Conservation (phyloP, 192 early-diverging fungal genomes). For the Piromyces finnis region DNA sequence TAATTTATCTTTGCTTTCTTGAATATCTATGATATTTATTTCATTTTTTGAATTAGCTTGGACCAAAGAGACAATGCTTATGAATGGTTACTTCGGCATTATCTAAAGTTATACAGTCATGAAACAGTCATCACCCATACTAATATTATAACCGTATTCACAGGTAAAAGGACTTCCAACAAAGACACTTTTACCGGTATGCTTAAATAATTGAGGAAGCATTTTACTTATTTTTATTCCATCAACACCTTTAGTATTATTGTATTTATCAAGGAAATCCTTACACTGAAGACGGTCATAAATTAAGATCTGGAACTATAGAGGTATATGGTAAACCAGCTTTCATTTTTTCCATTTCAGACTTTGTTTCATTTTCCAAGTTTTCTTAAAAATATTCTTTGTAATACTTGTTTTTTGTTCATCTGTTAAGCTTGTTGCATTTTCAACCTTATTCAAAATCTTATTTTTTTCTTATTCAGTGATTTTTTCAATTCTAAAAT, state of each 20-base stretch:
- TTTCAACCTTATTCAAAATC: not conserved
- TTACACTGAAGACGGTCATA: not conserved
- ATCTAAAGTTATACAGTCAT: constrained; percentile 54
- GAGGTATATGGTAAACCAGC: not conserved
- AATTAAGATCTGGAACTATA: not conserved
- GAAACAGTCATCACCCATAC: not conserved
- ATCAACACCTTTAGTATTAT: not conserved
- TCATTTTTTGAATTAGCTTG: constrained; percentile 7
- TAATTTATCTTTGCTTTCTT: too few species aligned
- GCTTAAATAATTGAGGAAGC: not conserved
- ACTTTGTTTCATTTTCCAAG: not conserved
- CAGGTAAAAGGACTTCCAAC: not conserved
- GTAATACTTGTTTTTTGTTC: not conserved
- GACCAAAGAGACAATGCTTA: constrained; percentile 51
- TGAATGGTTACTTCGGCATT: constrained; percentile 52
- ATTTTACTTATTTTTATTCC: not conserved
- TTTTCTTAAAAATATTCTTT: not conserved
- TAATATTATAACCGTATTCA: not conserved
- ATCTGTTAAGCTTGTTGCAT: not conserved
- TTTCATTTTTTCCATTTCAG: not conserved
- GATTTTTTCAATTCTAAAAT: too few species aligned
- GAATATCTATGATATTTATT: too few species aligned
- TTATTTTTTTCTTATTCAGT: not conserved
- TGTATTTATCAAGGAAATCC: not conserved
- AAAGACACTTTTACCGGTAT: not conserved